Evolutionary conservation across 2,329 filamentous ascomycete species (phyloP), one percentile per base, ranked within the genome.

Genomic region (Aspergillus arachidicola): DNA sequence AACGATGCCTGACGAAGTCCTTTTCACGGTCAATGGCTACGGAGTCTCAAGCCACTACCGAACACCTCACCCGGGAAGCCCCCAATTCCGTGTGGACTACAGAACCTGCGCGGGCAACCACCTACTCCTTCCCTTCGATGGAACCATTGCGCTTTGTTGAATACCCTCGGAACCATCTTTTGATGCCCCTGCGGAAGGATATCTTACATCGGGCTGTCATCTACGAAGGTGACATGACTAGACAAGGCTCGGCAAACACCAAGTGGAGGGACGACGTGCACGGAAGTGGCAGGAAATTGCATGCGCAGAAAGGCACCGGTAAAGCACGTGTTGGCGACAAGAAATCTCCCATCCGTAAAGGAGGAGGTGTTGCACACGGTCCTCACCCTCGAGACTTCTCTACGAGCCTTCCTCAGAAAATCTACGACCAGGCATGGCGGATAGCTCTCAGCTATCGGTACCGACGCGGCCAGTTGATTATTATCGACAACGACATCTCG

Each of bases 401-500:
- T 64, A 96, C 94, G 26, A 86, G 86, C 19, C 84, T 99, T 60
- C 93, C 91, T 71, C 86, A 86, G 75, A 98, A 98, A 82, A 87
- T 97, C 55, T 99, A 99, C 82, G 94, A 98, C 79, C 85, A 96
- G 71, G 95, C 95, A 11, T 98, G 93, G 92, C 88, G 95, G 75
- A 98, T 91, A 50, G 95, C 95, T 12, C 85, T 99, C 68, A 95
- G 91, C 74, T 96, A 97, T 82, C 89, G 95, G 64, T 98, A 95
- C 80, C 85, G 90, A 68, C 88, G 89, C 69, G 95, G 94, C 56
- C 92, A 98, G 82, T 82, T 99, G 72, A 83, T 97, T 68, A 87
- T 99, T 48, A 89, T 95, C 72, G 89, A 94, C 73, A 90, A 93
- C 73, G 89, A 93, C 67, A 86, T 97, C 66, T 79, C 85, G 64